A percentile compares a stretch with the other conserved stretches of the same genome.
phyloP scores from a whole-genome alignment of 2,329 filamentous ascomycete species.

The Knufia fluminis region DNA sequence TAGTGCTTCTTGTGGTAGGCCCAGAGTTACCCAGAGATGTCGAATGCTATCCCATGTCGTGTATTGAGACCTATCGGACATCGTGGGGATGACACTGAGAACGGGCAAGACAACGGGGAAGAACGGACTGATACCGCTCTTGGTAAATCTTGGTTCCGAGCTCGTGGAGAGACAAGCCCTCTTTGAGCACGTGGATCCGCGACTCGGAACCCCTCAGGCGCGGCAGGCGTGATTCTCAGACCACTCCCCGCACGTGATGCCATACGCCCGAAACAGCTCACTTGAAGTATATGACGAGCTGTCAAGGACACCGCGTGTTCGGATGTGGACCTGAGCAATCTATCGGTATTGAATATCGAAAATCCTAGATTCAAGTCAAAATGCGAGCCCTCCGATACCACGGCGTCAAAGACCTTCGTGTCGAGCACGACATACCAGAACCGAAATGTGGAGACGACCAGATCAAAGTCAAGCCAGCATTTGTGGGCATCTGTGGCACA shows the following conservation, averaged over 20 bases:
- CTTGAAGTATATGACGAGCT: not conserved
- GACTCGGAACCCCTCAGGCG: constrained; percentile 2
- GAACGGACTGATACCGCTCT: not conserved
- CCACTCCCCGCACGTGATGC: constrained; percentile 3
- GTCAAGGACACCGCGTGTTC: too few species aligned
- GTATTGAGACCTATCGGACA: not conserved
- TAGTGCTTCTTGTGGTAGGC: not conserved
- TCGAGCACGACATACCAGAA: constrained; percentile 29
- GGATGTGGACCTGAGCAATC: too few species aligned
- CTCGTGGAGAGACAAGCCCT: too few species aligned
- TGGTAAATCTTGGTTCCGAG: not conserved
- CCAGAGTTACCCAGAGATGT: constrained; percentile 3
- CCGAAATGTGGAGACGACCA: constrained; percentile 40
- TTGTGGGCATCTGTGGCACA: constrained; percentile 8
- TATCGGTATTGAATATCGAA: too few species aligned
- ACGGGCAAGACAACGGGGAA: not conserved
- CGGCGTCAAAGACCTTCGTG: constrained; percentile 28
- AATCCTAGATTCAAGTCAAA: not conserved
- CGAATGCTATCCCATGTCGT: not conserved
- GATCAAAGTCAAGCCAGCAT: constrained; percentile 30
- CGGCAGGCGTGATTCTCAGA: not conserved
- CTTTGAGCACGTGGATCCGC: too few species aligned
- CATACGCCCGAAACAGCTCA: not conserved
- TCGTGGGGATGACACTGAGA: not conserved
- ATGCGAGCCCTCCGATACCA: constrained; percentile 33